phyloP scores from a whole-genome alignment of 345 rosid species.

The Hypericum androsaemum region DNA sequence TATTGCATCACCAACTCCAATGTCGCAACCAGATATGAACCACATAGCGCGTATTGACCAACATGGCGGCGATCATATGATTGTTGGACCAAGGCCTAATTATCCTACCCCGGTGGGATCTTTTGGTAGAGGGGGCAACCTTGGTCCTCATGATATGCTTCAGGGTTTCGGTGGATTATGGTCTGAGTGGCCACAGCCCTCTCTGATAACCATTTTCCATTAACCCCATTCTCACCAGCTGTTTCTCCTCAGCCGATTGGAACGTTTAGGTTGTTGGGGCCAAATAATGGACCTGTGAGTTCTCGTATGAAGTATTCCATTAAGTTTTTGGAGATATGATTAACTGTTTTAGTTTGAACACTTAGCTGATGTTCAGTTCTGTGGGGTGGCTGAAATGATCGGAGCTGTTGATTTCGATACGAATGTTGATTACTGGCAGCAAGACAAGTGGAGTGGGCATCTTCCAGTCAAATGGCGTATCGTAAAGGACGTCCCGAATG shows the following conservation, averaged over 20 bases:
- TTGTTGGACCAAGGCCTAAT: constrained; percentile 55
- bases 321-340: background rate
- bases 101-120: constrained; percentile 64
- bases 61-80: constrained; percentile 59
- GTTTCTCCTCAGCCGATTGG: constrained; percentile 72
- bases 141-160: constrained; percentile 52
- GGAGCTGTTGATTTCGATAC: constrained; percentile 87
- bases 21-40: constrained; percentile 56
- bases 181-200: constrained; percentile 77
- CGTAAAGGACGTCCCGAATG: constrained; percentile 84
- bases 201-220: constrained; percentile 55
- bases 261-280: constrained; percentile 50
- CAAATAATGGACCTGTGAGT: constrained; percentile 56
- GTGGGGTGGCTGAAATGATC: constrained; percentile 90
- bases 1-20: constrained; percentile 52
- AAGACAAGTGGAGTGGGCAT: constrained; percentile 89
- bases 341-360: too few relatives aligned
- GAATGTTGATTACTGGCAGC: constrained; percentile 92
- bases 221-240: constrained; percentile 54
- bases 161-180: constrained; percentile 74
- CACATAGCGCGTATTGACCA: constrained; percentile 49
- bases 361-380: constrained; percentile 44
- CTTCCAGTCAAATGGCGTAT: constrained; percentile 89
- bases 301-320: background rate
- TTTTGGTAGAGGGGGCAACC: constrained; percentile 60